These are phyloP conservation scores for Trapa bicornis DNA, from an alignment of 345 rosid genomes.

Conservation along the genomic window DNA sequence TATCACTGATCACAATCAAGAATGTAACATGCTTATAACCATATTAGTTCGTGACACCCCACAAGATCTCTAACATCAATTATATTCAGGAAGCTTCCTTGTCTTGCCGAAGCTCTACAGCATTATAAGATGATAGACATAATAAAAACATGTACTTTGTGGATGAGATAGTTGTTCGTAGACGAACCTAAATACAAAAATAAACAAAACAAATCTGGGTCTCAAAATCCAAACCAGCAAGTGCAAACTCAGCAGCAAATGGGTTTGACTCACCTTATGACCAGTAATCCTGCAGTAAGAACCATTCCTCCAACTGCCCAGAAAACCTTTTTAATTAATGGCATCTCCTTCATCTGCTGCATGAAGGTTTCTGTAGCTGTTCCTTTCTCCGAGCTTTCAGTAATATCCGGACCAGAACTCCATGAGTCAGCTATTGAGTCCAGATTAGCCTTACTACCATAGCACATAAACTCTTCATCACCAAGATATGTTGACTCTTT, in stretches of 20 bases:
- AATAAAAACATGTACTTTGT: not conserved
- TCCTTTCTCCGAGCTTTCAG: slow-evolving; percentile 17
- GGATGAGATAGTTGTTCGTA: not conserved
- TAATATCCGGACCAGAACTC: slow-evolving; percentile 33
- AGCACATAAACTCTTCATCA: slow-evolving; percentile 44
- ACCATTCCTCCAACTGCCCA: slow-evolving; percentile 85
- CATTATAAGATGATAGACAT: not conserved
- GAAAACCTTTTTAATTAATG: slow-evolving; percentile 38
- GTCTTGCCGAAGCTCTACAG: not conserved
- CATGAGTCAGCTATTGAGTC: slow-evolving; percentile 75
- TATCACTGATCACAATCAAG: not conserved
- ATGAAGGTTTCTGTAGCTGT: slow-evolving; percentile 23
- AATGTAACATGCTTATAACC: not conserved
- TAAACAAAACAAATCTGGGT: not conserved
- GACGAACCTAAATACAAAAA: not conserved
- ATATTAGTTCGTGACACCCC: not conserved
- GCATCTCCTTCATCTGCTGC: slow-evolving; percentile 39
- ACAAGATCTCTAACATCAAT: not conserved
- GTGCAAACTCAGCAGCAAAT: slow-evolving; percentile 1
- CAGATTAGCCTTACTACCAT: slow-evolving; percentile 71
- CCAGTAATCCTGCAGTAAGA: slow-evolving; percentile 51
- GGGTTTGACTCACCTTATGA: slow-evolving; percentile 37
- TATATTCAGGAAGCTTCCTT: not conserved
- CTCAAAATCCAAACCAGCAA: not conserved
- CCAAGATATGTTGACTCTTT: slow-evolving; percentile 19